These are phyloP conservation scores for Epithemia pelagica DNA, from an alignment of 108 stramenopile genomes.

Conservation along the genomic window DNA sequence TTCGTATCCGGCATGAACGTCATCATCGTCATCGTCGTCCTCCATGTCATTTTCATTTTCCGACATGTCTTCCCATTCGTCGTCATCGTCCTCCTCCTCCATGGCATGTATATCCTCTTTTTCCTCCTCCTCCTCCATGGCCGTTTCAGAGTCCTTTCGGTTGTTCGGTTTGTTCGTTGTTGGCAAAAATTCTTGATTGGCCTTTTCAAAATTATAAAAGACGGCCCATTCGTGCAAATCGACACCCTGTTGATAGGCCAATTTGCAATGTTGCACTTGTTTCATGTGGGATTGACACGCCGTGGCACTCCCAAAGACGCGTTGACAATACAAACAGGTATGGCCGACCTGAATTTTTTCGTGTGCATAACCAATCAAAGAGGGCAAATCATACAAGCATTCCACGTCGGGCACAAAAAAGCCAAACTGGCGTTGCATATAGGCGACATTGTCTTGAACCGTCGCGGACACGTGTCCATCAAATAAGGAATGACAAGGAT, in stretches of 20 bases:
- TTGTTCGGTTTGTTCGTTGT: slow-evolving; percentile 5
- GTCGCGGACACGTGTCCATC: slow-evolving; percentile 54
- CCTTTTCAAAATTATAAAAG: slow-evolving; percentile 90
- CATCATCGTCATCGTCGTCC: slow-evolving; percentile 50
- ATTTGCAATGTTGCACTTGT: slow-evolving; percentile 78
- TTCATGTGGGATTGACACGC: slow-evolving; percentile 84
- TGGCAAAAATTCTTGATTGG: slow-evolving; percentile 48
- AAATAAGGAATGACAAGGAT: slow-evolving; percentile 82
- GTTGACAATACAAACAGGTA: slow-evolving; percentile 90
- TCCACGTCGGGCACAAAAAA: slow-evolving; percentile 93
- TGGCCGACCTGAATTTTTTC: slow-evolving; percentile 94
- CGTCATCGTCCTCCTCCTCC: slow-evolving; percentile 51
- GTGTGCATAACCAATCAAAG: slow-evolving; percentile 82
- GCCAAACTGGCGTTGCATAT: slow-evolving; percentile 70
- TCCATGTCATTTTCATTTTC: slow-evolving; percentile 37
- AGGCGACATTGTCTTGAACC: slow-evolving; percentile 53
- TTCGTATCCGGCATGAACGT: slow-evolving; percentile 64
- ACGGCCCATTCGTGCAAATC: slow-evolving; percentile 91
- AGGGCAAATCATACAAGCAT: slow-evolving; percentile 72
- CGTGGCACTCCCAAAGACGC: slow-evolving; percentile 55
- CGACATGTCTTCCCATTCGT: slow-evolving; percentile 38
- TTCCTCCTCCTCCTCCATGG: slow-evolving; percentile 24
- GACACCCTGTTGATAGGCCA: slow-evolving; percentile 82
- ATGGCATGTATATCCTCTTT: slow-evolving; percentile 32
- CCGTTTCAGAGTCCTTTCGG: slow-evolving; percentile 25